These are phyloP conservation scores for Pseudocohnilembus persalinus DNA, from an alignment of 169 alveolate genomes.

Conservation along the genomic window DNA sequence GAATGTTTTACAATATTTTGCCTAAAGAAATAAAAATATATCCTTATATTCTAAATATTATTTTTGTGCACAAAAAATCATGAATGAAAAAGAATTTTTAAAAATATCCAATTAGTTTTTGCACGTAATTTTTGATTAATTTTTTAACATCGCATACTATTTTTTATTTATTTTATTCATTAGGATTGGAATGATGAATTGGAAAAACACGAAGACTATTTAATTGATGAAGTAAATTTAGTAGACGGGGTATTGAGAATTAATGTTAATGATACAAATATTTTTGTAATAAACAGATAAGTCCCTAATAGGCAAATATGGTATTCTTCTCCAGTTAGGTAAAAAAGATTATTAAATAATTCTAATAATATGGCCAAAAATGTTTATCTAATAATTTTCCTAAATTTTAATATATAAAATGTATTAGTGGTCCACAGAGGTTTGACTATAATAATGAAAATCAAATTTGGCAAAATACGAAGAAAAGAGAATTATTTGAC, in stretches of 20 bases:
- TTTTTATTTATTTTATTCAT: background rate
- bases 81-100: too few relatives aligned
- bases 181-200: conserved; percentile 1
- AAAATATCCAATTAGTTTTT: too few relatives aligned
- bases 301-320: conserved; percentile 22
- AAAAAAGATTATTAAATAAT: background rate
- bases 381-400: background rate
- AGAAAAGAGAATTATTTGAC: background rate
- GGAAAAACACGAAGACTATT: conserved; percentile 4
- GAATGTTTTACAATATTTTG: too few relatives aligned
- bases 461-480: conserved; percentile 9
- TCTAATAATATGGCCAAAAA: too few relatives aligned
- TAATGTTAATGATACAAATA: background rate
- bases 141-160: background rate
- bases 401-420: background rate
- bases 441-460: conserved; percentile 5
- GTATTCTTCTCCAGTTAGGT: conserved; percentile 22
- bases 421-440: conserved; percentile 15
- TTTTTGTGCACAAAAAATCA: too few relatives aligned
- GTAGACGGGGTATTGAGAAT: conserved; percentile 10
- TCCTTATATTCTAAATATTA: too few relatives aligned
- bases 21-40: too few relatives aligned
- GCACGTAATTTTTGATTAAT: too few relatives aligned
- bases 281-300: conserved; percentile 9
- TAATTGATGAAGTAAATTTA: conserved; percentile 6